Evolutionary conservation across 2,329 filamentous ascomycete genomes (phyloP), one percentile per base, ranked within the genome.

Genomic region (Drechmeria coniospora): DNA sequence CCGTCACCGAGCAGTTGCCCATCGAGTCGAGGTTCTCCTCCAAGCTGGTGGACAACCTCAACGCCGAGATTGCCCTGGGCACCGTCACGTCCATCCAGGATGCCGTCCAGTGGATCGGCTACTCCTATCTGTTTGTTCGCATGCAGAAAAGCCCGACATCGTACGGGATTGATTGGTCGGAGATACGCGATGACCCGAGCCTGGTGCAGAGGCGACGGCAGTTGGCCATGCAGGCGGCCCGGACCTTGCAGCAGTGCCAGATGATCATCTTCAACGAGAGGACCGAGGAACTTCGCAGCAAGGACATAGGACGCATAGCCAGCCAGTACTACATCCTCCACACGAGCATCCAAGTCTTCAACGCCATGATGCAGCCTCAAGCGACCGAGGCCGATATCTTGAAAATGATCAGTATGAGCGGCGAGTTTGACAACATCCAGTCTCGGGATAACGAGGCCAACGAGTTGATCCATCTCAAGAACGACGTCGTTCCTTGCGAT

Each of bases 251-350:
- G 46, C 69, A 86, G 45, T 92, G 82, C 41, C 90, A 98, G 54
- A 98, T 98, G 92, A 90, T 98, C 44, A 90, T 98, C 31, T 98
- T 87, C 61, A 94, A 98, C 39, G 90, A 95, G 46, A 71, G 65
- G 12, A 98, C 87, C 0, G 87, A 94, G 40, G 87, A 94, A 43
- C 68, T 98, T 7, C 75, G 83, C 33, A 80, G 84, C 34, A 98
- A 98, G 50, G 87, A 98, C 43, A 79, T 95, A 27, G 90, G 90
- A 3, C 76, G 90, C 11, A 98, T 98, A 49, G 90, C 90, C 11
- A 95, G 87, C 50, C 87, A 98, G 50, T 98, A 79, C 47, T 98
- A 98, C 46, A 87, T 98, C 26, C 64, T 92, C 26, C 86, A 98
- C 44, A 79, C 79, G 10, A 94, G 82, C 50, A 79, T 98, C 36